Percentiles rank a stretch among this genome's conserved stretches.
phyloP scores from a whole-genome alignment of 2,329 filamentous ascomycete genomes.

The Colletotrichum costaricense region DNA sequence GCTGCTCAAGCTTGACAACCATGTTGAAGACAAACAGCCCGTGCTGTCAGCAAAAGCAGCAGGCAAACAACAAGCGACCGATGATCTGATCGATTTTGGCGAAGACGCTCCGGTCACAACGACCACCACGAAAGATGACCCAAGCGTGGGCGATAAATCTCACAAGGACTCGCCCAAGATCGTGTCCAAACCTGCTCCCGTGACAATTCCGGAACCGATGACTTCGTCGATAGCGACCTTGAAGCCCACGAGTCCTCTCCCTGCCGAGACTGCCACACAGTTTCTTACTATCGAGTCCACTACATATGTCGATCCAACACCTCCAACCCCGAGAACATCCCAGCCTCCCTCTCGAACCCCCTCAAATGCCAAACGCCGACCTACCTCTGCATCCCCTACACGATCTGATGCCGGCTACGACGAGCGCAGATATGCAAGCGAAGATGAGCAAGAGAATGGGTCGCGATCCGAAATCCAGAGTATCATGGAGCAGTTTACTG shows the following conservation, averaged over 20 bases:
- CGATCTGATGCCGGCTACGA: conserved; percentile 67
- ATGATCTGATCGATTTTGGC: conserved; percentile 36
- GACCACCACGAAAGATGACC: background rate
- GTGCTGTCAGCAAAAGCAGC: conserved; percentile 23
- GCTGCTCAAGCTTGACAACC: conserved; percentile 7
- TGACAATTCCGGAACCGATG: conserved; percentile 46
- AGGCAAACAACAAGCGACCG: conserved; percentile 27
- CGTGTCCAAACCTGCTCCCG: background rate
- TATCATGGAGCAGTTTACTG: conserved; percentile 96
- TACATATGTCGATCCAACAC: conserved; percentile 68
- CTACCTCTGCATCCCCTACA: conserved; percentile 61
- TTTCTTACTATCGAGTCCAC: conserved; percentile 60
- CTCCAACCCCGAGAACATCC: conserved; percentile 65
- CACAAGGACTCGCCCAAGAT: conserved; percentile 9
- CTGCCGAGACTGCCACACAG: conserved; percentile 50
- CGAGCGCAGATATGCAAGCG: conserved; percentile 66
- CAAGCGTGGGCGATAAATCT: background rate
- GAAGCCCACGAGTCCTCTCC: conserved; percentile 55
- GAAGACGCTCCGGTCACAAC: conserved; percentile 5
- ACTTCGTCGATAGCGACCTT: conserved; percentile 61
- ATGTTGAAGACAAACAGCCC: background rate
- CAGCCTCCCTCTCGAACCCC: conserved; percentile 69
- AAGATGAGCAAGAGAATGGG: conserved; percentile 74
- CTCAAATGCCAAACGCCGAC: conserved; percentile 62
- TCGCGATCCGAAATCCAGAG: conserved; percentile 91